Evolutionary conservation across 2,329 filamentous ascomycete species (phyloP), one percentile per base, ranked within the genome.

Genomic region (Xylariaceae sp.): DNA sequence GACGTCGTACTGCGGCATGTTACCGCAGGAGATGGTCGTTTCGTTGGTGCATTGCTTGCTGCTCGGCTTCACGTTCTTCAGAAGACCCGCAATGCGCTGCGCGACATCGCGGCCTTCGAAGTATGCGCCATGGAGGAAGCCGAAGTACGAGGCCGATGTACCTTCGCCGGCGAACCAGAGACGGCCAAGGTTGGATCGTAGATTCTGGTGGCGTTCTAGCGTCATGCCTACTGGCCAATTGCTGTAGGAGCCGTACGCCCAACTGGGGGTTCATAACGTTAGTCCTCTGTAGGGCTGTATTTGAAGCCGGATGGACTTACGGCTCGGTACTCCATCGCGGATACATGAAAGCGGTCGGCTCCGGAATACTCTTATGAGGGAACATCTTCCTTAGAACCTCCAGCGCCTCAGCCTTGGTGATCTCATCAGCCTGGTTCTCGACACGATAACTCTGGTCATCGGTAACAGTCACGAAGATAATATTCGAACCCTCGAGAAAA

Each of bases 101-200:
- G 73, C 79, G 0, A 69, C 73, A 5, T 72, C 68, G 2, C 68
- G 67, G 0, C 80, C 79, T 55, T 82, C 79, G 29, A 71, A 79
- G 64, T 70, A 83, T 0, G 79, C 77, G 0, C 79, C 80, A 22
- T 86, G 83, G 57, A 86, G 54, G 62, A 82, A 86, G 0, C 83
- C 83, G 61, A 76, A 86, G 59, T 83, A 85, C 54, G 79, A 70
- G 0, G 79, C 71, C 34, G 76, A 82, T 1, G 75, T 83, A 2
- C 76, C 77, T 58, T 86, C 83, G 0, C 83, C 83, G 0, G 83
- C 81, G 50, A 84, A 86, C 67, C 75, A 85, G 3, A 86, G 60
- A 1, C 79, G 64, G 7, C 72, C 73, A 0, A 82, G 64, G 48
- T 84, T 85, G n/a, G 82, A 79, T 1, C 83, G 75, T 10, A 86